phyloP scores from a whole-genome alignment of 257 asterid genomes.

The Handroanthus guayacan region DNA sequence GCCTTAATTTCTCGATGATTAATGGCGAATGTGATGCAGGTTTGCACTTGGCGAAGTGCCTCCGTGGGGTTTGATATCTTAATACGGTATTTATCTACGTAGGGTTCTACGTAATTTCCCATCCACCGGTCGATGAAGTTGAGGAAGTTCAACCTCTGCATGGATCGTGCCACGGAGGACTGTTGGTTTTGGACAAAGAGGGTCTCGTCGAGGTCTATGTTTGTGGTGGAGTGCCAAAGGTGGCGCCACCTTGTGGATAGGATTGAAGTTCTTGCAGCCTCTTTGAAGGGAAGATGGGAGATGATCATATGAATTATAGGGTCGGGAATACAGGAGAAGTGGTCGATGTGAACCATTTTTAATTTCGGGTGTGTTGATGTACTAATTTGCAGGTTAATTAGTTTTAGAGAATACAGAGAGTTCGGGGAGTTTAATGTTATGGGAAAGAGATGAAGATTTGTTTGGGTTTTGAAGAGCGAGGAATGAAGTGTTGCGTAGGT shows the following conservation, averaged over 20 bases:
- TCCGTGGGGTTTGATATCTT: slow-evolving; percentile 31
- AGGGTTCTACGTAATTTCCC: slow-evolving; percentile 15
- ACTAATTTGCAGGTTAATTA: no score
- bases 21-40: slow-evolving; percentile 21
- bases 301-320: slow-evolving; percentile 23
- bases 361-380: no score
- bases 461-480: no score
- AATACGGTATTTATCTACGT: neutral
- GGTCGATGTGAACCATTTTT: slow-evolving; percentile 25
- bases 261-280: slow-evolving; percentile 31
- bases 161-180: neutral
- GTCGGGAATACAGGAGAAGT: slow-evolving; percentile 24
- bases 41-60: neutral
- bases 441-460: no score
- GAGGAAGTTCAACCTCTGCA: slow-evolving; percentile 27
- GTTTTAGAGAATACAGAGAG: no score
- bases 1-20: neutral
- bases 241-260: slow-evolving; percentile 25
- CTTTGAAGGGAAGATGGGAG: slow-evolving; percentile 35
- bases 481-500: no score
- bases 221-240: slow-evolving; percentile 23
- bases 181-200: slow-evolving; percentile 4
- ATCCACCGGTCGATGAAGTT: slow-evolving; percentile 34
- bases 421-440: no score
- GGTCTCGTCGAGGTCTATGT: slow-evolving; percentile 39